Percentiles rank a stretch among this genome's conserved stretches.
Conservation (phyloP, 2,329 filamentous ascomycete genomes). For the Hypoxylon sp. region DNA sequence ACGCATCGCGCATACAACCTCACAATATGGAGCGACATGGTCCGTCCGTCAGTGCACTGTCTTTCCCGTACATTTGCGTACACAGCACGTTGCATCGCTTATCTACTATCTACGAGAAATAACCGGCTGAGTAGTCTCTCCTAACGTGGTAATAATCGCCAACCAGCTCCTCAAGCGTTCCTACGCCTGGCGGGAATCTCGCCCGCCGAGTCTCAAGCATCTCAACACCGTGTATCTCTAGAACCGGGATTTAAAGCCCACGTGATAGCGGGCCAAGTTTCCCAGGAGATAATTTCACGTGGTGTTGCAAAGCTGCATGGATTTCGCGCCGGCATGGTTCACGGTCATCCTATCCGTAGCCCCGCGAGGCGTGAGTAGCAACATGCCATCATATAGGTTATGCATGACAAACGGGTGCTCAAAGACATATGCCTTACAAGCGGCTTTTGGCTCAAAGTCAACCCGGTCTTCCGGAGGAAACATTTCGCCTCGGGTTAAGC, state of each 20-base stretch:
- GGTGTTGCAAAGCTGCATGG: background rate
- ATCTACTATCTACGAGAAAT: constrained; percentile 19
- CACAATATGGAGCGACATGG: constrained; percentile 21
- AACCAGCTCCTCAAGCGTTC: constrained; percentile 12
- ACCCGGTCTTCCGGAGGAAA: constrained; percentile 37
- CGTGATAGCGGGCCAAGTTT: constrained; percentile 4
- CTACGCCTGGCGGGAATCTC: constrained; percentile 1
- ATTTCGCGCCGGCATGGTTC: constrained; percentile 24
- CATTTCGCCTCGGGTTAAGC: constrained; percentile 29
- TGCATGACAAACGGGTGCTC: constrained; percentile 34
- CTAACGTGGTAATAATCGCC: constrained; percentile 26
- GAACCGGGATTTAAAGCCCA: background rate
- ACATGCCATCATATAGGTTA: constrained; percentile 36
- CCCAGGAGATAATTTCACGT: no score
- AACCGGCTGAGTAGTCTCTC: constrained; percentile 17
- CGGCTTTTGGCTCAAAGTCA: constrained; percentile 40
- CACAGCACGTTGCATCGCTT: constrained; percentile 12
- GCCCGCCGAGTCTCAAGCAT: constrained; percentile 5
- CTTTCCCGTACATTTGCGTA: background rate
- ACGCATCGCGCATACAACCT: constrained; percentile 31
- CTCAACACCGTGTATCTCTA: constrained; percentile 2
- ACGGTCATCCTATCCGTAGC: constrained; percentile 38
- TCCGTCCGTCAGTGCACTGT: constrained; percentile 19
- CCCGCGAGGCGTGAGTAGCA: constrained; percentile 32
- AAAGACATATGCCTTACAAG: constrained; percentile 39